Evolutionary conservation across 1,139 yeast species (phyloP).

Genomic region (Zygosaccharomyces pseudobailii): DNA sequence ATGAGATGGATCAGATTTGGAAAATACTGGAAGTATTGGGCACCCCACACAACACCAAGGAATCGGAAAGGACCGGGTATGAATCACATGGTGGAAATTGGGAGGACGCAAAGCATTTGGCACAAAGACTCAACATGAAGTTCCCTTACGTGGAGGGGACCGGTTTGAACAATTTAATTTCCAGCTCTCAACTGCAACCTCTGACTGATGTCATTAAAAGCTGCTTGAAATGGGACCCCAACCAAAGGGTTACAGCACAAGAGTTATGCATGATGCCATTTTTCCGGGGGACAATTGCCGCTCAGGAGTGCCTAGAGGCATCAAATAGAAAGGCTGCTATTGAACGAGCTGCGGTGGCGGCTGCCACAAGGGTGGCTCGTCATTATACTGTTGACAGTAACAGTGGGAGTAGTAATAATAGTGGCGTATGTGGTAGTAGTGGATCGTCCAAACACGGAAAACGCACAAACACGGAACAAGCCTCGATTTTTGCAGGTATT

Average conservation of each 20-base stretch:
- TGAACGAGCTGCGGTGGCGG: neutral
- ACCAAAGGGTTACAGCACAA: conserved; percentile 45
- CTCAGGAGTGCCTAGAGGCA: conserved; percentile 6
- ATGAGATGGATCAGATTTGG: conserved; percentile 74
- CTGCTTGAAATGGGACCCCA: conserved; percentile 67
- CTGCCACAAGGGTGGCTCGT: neutral
- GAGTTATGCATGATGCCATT: conserved; percentile 47
- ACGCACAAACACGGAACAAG: conserved; percentile 24
- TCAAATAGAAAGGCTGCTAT: neutral
- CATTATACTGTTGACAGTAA: neutral
- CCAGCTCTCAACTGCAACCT: conserved; percentile 37
- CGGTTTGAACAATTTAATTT: conserved; percentile 37
- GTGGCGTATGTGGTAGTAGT: neutral
- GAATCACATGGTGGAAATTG: conserved; percentile 63
- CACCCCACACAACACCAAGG: conserved; percentile 45
- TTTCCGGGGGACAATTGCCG: conserved; percentile 44
- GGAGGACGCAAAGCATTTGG: conserved; percentile 53
- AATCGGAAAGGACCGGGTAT: conserved; percentile 23
- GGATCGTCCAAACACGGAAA: neutral
- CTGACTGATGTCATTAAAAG: conserved; percentile 49
- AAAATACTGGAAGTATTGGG: conserved; percentile 66
- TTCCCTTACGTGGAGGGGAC: conserved; percentile 47
- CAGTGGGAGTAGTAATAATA: neutral
- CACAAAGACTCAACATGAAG: conserved; percentile 47
- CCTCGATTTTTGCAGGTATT: conserved; percentile 27